These are phyloP conservation scores for Fusarium sp. DNA, from an alignment of 2,329 filamentous ascomycete species.

Conservation along the genomic window DNA sequence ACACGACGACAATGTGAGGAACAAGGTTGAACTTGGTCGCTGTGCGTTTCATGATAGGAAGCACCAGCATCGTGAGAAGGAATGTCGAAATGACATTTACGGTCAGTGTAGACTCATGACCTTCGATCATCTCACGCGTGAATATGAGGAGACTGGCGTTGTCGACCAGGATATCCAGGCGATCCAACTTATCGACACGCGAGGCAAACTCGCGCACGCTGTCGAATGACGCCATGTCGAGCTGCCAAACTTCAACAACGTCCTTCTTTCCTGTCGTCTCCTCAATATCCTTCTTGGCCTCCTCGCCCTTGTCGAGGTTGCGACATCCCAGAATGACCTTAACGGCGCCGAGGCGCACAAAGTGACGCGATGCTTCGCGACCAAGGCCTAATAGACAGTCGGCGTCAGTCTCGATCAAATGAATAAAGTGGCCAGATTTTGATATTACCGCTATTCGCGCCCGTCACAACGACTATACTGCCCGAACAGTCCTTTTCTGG, in stretches of 20 bases:
- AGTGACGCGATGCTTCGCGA: constrained; percentile 55
- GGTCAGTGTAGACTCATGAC: constrained; percentile 56
- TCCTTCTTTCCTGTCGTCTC: constrained; percentile 37
- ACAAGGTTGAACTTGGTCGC: constrained; percentile 47
- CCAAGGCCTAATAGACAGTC: constrained; percentile 49
- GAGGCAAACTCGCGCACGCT: constrained; percentile 52
- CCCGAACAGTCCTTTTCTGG: constrained; percentile 49
- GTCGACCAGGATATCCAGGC: constrained; percentile 57
- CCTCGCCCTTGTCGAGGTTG: constrained; percentile 53
- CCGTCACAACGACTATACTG: constrained; percentile 56
- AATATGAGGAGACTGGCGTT: constrained; percentile 50
- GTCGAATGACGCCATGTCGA: constrained; percentile 57
- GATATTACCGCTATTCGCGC: constrained; percentile 51
- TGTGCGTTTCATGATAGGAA: constrained; percentile 56
- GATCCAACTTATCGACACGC: constrained; percentile 45
- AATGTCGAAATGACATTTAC: constrained; percentile 62
- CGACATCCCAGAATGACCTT: constrained; percentile 59
- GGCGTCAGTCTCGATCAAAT: neutral
- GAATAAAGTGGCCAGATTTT: too few relatives aligned
- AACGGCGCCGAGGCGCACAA: constrained; percentile 52
- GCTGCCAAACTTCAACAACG: constrained; percentile 56
- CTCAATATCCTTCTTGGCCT: constrained; percentile 53
- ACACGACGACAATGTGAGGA: constrained; percentile 54
- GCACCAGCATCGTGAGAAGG: constrained; percentile 55
- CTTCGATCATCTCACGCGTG: constrained; percentile 47